These are phyloP conservation scores for Epichloe glyceriae DNA, from an alignment of 2,329 filamentous ascomycete species.

Conservation along the genomic window DNA sequence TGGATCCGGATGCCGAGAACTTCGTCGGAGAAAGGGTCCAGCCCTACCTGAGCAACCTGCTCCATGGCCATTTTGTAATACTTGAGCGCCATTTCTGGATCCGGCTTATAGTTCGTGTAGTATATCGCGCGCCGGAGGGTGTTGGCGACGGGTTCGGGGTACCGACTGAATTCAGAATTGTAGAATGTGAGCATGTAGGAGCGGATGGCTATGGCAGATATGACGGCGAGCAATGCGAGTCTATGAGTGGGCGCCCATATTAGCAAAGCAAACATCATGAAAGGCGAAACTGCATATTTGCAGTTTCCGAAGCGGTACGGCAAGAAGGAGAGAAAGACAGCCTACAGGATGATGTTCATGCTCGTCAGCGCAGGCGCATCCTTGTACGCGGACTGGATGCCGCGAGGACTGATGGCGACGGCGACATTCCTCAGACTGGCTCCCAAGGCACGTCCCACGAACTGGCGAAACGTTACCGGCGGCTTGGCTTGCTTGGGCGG, in stretches of 20 bases:
- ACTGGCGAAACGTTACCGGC: slow-evolving; percentile 20
- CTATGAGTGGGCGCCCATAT: slow-evolving; percentile 8
- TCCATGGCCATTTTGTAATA: slow-evolving; percentile 73
- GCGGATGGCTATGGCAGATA: slow-evolving; percentile 20
- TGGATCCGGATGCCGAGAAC: slow-evolving; percentile 81
- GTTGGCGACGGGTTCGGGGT: slow-evolving; percentile 59
- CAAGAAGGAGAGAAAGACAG: background rate
- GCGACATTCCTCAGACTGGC: slow-evolving; percentile 22
- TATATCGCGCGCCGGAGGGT: slow-evolving; percentile 75
- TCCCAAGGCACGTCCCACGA: slow-evolving; percentile 17
- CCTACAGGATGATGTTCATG: slow-evolving; percentile 20
- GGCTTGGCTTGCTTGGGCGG: slow-evolving; percentile 11
- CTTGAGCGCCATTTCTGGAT: slow-evolving; percentile 65
- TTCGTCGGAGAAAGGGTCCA: slow-evolving; percentile 87
- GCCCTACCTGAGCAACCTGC: slow-evolving; percentile 55
- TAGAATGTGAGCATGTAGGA: slow-evolving; percentile 44
- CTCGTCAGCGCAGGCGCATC: slow-evolving; percentile 19
- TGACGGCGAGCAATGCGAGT: slow-evolving; percentile 15
- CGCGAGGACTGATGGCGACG: slow-evolving; percentile 21
- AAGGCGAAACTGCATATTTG: background rate
- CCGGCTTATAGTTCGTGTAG: slow-evolving; percentile 65
- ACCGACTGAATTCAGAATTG: slow-evolving; percentile 40
- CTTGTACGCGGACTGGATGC: slow-evolving; percentile 21
- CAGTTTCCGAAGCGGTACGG: background rate
- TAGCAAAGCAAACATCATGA: background rate